These are phyloP conservation scores for Xerophyta viscosa DNA, from an alignment of 106 monocot genomes.

Conservation along the genomic window DNA sequence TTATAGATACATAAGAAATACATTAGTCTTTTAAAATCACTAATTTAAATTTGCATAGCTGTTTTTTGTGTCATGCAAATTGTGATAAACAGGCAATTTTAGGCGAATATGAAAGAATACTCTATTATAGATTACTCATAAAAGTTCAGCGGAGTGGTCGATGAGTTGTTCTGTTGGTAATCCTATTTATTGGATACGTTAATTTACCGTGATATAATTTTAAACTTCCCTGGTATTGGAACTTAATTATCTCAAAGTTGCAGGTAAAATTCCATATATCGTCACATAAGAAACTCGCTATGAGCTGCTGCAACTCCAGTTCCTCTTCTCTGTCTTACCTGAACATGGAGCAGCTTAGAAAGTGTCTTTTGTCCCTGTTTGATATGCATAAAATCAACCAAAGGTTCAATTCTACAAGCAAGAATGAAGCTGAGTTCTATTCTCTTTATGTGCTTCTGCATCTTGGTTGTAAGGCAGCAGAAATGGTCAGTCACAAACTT, in stretches of 20 bases:
- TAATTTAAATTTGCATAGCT: too few relatives aligned
- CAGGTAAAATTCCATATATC: constrained; percentile 79
- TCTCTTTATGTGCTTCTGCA: constrained; percentile 86
- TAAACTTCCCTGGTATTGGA: too few relatives aligned
- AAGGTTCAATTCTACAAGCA: constrained; percentile 25
- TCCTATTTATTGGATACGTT: not conserved
- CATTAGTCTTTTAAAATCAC: too few relatives aligned
- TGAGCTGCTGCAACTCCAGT: constrained; percentile 22
- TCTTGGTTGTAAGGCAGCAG: constrained; percentile 53
- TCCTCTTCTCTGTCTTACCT: constrained; percentile 68
- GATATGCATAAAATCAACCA: constrained; percentile 54
- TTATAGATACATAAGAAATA: too few relatives aligned
- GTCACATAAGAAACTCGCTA: constrained; percentile 70
- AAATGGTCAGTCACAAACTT: constrained; percentile 46
- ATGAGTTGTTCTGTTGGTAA: too few relatives aligned
- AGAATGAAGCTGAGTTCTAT: constrained; percentile 72
- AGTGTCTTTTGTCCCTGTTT: constrained; percentile 69
- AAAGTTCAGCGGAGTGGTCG: too few relatives aligned
- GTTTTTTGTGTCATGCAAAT: too few relatives aligned
- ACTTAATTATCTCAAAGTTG: constrained; percentile 8
- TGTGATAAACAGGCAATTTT: too few relatives aligned
- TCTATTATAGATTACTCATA: too few relatives aligned
- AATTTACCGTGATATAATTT: too few relatives aligned
- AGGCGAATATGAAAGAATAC: too few relatives aligned
- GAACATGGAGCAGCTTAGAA: constrained; percentile 90